phyloP scores from a whole-genome alignment of 2,329 filamentous ascomycete species.

The Aspergillus felis region DNA sequence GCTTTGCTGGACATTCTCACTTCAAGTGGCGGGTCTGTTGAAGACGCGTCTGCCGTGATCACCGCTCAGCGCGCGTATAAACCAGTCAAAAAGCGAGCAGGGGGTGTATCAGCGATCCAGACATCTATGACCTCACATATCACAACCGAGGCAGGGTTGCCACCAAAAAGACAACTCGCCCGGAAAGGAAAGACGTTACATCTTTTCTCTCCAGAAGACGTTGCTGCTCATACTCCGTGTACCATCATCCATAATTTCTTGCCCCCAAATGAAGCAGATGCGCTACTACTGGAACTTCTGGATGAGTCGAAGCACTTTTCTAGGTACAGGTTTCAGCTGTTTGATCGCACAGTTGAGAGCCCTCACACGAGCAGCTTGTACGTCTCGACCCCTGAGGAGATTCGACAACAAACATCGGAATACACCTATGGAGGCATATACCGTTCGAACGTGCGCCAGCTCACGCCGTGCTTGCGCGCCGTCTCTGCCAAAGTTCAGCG shows the following conservation, averaged over 20 bases:
- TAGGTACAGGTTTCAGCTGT: constrained; percentile 73
- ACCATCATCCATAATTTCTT: constrained; percentile 92
- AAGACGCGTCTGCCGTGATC: constrained; percentile 59
- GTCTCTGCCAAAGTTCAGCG: constrained; percentile 68
- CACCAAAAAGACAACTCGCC: constrained; percentile 45
- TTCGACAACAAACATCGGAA: constrained; percentile 66
- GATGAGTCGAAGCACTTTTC: constrained; percentile 68
- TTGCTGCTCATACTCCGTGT: constrained; percentile 81
- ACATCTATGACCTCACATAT: constrained; percentile 58
- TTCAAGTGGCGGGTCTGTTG: constrained; percentile 71
- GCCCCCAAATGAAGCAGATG: constrained; percentile 65
- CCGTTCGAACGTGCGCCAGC: constrained; percentile 70
- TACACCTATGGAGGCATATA: constrained; percentile 82
- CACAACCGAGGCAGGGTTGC: constrained; percentile 35
- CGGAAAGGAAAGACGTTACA: constrained; percentile 80
- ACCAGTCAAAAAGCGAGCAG: constrained; percentile 35
- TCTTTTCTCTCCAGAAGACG: constrained; percentile 74
- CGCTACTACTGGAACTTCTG: constrained; percentile 70
- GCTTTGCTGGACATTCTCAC: constrained; percentile 74
- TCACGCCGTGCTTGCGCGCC: constrained; percentile 68
- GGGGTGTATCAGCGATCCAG: constrained; percentile 52
- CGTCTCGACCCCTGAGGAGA: constrained; percentile 69
- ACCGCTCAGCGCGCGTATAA: constrained; percentile 16
- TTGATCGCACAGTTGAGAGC: constrained; percentile 79
- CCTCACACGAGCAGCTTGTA: constrained; percentile 84